phyloP scores from a whole-genome alignment of 352 stramenopile genomes.

The Phytophthora aleatoria region DNA sequence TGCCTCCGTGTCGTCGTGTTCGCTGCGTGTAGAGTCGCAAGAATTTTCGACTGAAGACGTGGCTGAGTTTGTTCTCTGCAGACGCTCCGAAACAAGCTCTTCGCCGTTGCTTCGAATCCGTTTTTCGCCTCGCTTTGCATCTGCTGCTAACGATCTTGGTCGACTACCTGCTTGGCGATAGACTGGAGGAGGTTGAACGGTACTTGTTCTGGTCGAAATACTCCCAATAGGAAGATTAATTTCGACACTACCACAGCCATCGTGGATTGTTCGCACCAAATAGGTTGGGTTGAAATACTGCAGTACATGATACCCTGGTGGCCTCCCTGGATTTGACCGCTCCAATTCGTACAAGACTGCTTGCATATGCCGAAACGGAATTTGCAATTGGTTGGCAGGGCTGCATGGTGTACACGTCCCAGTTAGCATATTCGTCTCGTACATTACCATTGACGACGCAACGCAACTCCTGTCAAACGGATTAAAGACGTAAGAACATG shows the following conservation, averaged over 20 bases:
- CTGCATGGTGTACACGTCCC: not conserved
- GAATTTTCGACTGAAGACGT: too few species aligned
- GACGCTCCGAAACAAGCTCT: too few species aligned
- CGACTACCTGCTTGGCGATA: too few species aligned
- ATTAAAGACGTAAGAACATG: not conserved
- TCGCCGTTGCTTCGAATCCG: not conserved
- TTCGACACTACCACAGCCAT: too few species aligned
- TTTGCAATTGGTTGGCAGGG: not conserved
- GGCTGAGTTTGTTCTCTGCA: too few species aligned
- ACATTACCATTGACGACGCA: not conserved
- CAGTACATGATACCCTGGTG: not conserved
- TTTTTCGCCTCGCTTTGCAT: not conserved
- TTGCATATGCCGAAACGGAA: not conserved
- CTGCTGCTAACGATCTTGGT: too few species aligned
- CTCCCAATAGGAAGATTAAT: not conserved
- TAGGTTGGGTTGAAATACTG: constrained; percentile 1
- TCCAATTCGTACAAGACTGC: not conserved
- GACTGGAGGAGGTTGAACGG: too few species aligned
- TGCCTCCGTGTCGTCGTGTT: too few species aligned
- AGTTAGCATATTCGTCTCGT: not conserved
- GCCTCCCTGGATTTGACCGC: not conserved
- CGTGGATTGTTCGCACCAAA: not conserved
- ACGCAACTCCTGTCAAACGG: not conserved
- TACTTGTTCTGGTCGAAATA: too few species aligned
- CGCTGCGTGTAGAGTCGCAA: too few species aligned